Percentiles rank a stretch among this genome's conserved stretches.
phyloP scores from a whole-genome alignment of 805 yeast species.

The Huiozyma sinensis region DNA sequence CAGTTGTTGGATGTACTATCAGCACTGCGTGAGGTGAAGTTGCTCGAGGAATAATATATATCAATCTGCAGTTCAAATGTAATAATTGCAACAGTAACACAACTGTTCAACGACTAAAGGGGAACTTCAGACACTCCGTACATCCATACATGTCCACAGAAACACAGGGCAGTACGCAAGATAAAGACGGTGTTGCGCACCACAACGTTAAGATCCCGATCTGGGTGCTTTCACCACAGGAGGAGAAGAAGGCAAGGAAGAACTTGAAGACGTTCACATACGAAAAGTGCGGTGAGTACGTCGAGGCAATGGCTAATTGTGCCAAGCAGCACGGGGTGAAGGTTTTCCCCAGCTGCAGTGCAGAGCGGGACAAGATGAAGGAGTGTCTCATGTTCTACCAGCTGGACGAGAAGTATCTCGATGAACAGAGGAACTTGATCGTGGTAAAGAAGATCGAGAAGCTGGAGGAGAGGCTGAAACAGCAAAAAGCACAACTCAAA shows the following conservation, averaged over 20 bases:
- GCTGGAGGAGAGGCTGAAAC: conserved; percentile 21
- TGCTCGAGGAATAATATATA: too few relatives aligned
- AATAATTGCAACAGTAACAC: too few relatives aligned
- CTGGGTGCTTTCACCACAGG: conserved; percentile 70
- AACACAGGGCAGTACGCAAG: not conserved
- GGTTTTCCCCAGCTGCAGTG: conserved; percentile 56
- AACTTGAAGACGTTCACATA: conserved; percentile 62
- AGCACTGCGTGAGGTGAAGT: too few relatives aligned
- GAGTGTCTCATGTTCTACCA: conserved; percentile 55
- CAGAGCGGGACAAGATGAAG: conserved; percentile 46
- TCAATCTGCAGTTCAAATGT: too few relatives aligned
- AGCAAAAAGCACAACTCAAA: not conserved
- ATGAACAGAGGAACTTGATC: conserved; percentile 54
- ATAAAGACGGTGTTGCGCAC: not conserved
- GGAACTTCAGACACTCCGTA: too few relatives aligned
- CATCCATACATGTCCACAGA: not conserved
- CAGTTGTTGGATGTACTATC: not conserved
- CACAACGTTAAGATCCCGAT: conserved; percentile 38
- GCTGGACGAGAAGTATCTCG: conserved; percentile 47
- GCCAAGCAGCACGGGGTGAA: conserved; percentile 52
- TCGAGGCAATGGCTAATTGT: conserved; percentile 57
- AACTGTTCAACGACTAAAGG: too few relatives aligned
- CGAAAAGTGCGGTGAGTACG: conserved; percentile 54
- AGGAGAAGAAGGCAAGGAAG: conserved; percentile 61
- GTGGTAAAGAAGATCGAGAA: conserved; percentile 46